Conservation (phyloP, 495 filamentous ascomycete genomes). For the Poronia punctata region DNA sequence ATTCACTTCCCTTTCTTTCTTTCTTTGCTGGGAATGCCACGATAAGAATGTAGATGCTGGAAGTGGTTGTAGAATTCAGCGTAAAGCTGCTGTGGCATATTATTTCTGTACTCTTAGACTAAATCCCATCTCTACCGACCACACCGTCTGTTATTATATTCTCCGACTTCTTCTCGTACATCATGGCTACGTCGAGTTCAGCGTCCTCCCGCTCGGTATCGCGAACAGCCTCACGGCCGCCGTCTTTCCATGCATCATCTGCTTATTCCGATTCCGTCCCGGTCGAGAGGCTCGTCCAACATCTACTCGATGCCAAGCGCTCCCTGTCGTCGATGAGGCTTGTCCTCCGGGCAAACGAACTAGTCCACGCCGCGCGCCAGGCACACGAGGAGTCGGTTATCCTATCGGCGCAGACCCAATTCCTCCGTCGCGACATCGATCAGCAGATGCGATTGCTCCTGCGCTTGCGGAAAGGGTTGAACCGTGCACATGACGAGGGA, state of each 20-base stretch:
- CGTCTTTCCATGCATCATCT: slow-evolving; percentile 13
- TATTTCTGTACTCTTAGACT: not conserved
- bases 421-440: slow-evolving; percentile 63
- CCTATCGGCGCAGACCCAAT: slow-evolving; percentile 67
- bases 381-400: slow-evolving; percentile 76
- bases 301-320: slow-evolving; percentile 84
- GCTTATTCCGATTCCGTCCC: slow-evolving; percentile 27
- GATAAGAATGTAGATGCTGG: slow-evolving; percentile 10
- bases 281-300: slow-evolving; percentile 67
- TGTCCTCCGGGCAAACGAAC: slow-evolving; percentile 80
- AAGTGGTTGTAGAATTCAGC: slow-evolving; percentile 4
- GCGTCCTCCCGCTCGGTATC: slow-evolving; percentile 19
- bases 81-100: slow-evolving; percentile 3
- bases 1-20: not conserved
- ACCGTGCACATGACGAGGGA: slow-evolving; percentile 41
- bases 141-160: not conserved
- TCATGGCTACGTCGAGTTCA: slow-evolving; percentile 20
- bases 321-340: slow-evolving; percentile 80
- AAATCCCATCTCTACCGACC: slow-evolving; percentile 3
- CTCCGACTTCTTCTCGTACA: slow-evolving; percentile 5
- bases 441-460: slow-evolving; percentile 65
- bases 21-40: not conserved
- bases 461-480: slow-evolving; percentile 55
- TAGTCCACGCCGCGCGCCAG: slow-evolving; percentile 67
- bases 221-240: slow-evolving; percentile 15